Evolutionary conservation across 1,139 yeast species (phyloP).

Genomic region (Kodamaea fungicola): DNA sequence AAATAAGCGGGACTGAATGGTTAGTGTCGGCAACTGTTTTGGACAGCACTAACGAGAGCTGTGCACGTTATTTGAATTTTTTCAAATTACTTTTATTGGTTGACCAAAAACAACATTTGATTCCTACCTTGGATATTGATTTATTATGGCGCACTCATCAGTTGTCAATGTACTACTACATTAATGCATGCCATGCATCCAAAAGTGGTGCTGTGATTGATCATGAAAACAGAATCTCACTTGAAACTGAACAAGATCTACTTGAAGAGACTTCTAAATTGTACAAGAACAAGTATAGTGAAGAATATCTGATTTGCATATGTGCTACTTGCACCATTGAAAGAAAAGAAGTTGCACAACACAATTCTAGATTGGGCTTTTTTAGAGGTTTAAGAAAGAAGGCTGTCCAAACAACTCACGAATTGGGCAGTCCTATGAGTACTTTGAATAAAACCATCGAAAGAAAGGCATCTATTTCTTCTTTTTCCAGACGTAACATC

Average conservation of each 20-base stretch:
- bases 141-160: constrained; percentile 42
- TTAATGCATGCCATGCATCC: constrained; percentile 15
- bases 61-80: constrained; percentile 25
- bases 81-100: constrained; percentile 16
- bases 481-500: too few relatives aligned
- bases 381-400: neutral
- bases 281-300: constrained; percentile 17
- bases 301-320: constrained; percentile 25
- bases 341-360: neutral
- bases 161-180: constrained; percentile 23
- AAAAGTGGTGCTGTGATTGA: constrained; percentile 16
- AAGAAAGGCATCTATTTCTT: too few relatives aligned
- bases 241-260: constrained; percentile 16
- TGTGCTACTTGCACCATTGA: constrained; percentile 11
- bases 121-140: constrained; percentile 40
- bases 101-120: constrained; percentile 15
- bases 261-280: constrained; percentile 19
- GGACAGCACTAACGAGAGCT: constrained; percentile 18
- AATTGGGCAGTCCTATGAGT: too few relatives aligned
- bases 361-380: neutral
- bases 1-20: constrained; percentile 30
- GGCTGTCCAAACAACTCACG: neutral
- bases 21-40: constrained; percentile 19
- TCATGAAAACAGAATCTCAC: constrained; percentile 29
- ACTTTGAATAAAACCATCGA: too few relatives aligned